Conservation (phyloP, 2,329 filamentous ascomycete genomes). For the Talaromyces verruculosus region DNA sequence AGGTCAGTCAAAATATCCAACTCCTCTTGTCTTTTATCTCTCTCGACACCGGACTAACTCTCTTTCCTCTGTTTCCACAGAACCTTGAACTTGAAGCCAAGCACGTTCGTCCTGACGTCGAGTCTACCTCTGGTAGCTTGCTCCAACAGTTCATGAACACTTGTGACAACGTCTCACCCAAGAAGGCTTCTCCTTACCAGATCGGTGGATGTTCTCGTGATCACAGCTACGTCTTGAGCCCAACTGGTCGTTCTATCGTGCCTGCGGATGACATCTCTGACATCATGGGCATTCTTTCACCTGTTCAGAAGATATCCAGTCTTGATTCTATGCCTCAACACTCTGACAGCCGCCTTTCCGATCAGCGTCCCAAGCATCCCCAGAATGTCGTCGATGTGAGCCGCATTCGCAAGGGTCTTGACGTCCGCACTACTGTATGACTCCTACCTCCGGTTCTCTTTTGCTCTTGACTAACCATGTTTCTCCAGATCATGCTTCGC, state of each 20-base stretch:
- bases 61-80: conserved; percentile 23
- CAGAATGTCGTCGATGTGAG: conserved; percentile 48
- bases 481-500: conserved; percentile 76
- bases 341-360: conserved; percentile 30
- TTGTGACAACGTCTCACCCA: conserved; percentile 15
- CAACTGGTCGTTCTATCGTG: conserved; percentile 43
- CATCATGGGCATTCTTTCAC: conserved; percentile 29
- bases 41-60: not conserved
- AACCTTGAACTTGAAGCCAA: conserved; percentile 34
- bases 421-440: conserved; percentile 73
- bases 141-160: conserved; percentile 14
- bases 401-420: conserved; percentile 58
- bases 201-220: conserved; percentile 14
- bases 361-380: conserved; percentile 33
- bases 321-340: conserved; percentile 32
- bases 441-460: not conserved
- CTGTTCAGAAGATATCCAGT: conserved; percentile 6
- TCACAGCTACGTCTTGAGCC: conserved; percentile 29
- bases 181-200: not conserved
- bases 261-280: conserved; percentile 37
- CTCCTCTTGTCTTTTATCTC: not conserved
- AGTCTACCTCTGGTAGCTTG: conserved; percentile 19
- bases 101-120: conserved; percentile 34
- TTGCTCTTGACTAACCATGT: conserved; percentile 18
- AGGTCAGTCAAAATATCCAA: conserved; percentile 28